Conservation (phyloP, 768 basidiomycete species). For the Tulasnella sp. region DNA sequence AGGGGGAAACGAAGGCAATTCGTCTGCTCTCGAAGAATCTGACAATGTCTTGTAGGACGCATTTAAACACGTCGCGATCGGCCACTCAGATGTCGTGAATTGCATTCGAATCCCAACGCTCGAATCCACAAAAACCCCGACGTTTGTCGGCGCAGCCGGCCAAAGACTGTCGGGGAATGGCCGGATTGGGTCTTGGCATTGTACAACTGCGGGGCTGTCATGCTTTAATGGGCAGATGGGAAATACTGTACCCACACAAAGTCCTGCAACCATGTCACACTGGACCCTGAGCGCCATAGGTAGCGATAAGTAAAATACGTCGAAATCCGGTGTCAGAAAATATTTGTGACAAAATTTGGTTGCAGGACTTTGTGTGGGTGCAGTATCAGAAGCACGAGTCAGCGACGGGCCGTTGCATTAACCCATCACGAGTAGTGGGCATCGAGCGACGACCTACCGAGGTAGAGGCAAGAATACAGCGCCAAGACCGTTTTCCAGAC, state of each 20-base stretch:
- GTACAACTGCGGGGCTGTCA: neutral
- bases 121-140: neutral
- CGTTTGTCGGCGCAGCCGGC: neutral
- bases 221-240: neutral
- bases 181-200: neutral
- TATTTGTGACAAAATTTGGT: too few relatives aligned
- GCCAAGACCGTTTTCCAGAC: neutral
- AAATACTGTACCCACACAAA: too few relatives aligned
- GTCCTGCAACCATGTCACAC: too few relatives aligned
- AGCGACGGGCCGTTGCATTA: neutral
- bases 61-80: neutral
- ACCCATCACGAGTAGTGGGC: neutral
- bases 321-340: too few relatives aligned
- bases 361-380: too few relatives aligned
- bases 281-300: too few relatives aligned
- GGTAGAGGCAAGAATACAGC: constrained; percentile 2
- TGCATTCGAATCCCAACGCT: neutral
- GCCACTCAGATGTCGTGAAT: constrained; percentile 6
- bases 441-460: neutral
- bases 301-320: too few relatives aligned
- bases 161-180: neutral
- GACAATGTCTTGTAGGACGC: neutral
- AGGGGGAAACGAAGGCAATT: constrained; percentile 6
- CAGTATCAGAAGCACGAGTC: neutral
- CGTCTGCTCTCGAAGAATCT: neutral